These are phyloP conservation scores for Nothophoma quercina DNA, from an alignment of 2,329 filamentous ascomycete species.

Conservation along the genomic window DNA sequence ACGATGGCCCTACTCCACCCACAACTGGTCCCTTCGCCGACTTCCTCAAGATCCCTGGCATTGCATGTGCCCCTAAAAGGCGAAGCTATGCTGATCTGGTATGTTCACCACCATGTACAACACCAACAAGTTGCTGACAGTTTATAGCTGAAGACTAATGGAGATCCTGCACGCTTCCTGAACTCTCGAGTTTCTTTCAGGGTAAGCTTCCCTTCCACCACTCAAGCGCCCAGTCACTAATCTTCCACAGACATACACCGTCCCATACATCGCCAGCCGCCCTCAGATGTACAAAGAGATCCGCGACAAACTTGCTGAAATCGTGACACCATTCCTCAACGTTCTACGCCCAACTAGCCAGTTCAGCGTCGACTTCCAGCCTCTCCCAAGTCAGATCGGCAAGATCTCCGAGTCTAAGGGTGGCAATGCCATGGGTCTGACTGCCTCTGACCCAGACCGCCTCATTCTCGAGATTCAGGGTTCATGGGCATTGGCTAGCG, in stretches of 20 bases:
- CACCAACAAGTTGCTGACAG: background rate
- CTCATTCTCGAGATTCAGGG: conserved; percentile 33
- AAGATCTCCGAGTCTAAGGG: conserved; percentile 26
- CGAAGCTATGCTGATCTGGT: conserved; percentile 47
- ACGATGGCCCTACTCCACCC: conserved; percentile 39
- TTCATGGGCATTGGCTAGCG: conserved; percentile 22
- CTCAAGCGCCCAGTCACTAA: no score
- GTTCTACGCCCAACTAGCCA: conserved; percentile 21
- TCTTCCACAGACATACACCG: conserved; percentile 36
- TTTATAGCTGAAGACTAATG: conserved; percentile 25
- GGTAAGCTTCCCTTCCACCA: conserved; percentile 22
- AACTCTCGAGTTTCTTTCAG: conserved; percentile 31
- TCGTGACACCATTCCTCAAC: conserved; percentile 36
- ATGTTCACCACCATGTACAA: background rate
- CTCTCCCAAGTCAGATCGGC: conserved; percentile 30
- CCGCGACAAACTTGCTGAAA: conserved; percentile 35
- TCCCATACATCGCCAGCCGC: conserved; percentile 35
- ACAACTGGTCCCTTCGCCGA: conserved; percentile 40
- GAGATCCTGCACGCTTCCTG: conserved; percentile 18
- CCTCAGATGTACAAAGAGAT: conserved; percentile 48
- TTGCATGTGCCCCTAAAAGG: conserved; percentile 28
- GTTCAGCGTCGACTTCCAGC: conserved; percentile 37
- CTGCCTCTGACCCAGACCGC: conserved; percentile 28
- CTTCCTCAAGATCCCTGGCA: conserved; percentile 40
- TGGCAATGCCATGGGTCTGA: conserved; percentile 37